A percentile compares a stretch with the other conserved stretches of the same genome.
Conservation (phyloP, 352 stramenopile species). For the Globisporangium yorkense region DNA sequence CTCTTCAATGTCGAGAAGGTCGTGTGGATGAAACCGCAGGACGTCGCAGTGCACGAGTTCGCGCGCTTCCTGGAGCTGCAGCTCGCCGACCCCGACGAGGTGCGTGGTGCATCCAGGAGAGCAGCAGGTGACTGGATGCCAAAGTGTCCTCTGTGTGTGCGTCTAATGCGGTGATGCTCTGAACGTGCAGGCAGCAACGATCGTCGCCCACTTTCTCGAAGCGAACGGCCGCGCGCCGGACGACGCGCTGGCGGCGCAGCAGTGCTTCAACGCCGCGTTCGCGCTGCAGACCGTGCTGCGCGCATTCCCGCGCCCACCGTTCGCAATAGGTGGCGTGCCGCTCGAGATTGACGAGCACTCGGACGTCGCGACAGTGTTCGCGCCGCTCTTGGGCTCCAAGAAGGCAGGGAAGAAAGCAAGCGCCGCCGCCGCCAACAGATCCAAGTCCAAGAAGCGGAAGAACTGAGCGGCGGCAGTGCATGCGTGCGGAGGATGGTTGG, state of each 20-base stretch:
- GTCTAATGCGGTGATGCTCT: neutral
- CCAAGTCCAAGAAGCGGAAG: slow-evolving; percentile 42
- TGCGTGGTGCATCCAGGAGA: slow-evolving; percentile 2
- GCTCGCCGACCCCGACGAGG: slow-evolving; percentile 44
- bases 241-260: slow-evolving; percentile 36
- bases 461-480: slow-evolving; percentile 8
- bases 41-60: slow-evolving; percentile 66
- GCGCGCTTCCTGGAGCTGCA: slow-evolving; percentile 70
- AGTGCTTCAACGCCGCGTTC: slow-evolving; percentile 77
- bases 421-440: slow-evolving; percentile 12
- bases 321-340: slow-evolving; percentile 39
- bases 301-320: slow-evolving; percentile 48
- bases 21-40: slow-evolving; percentile 55
- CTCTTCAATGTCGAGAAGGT: slow-evolving; percentile 57
- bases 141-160: no score
- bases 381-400: slow-evolving; percentile 29
- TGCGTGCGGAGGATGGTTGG: no score
- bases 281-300: slow-evolving; percentile 68
- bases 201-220: slow-evolving; percentile 52
- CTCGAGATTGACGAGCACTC: slow-evolving; percentile 41
- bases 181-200: slow-evolving; percentile 19
- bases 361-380: slow-evolving; percentile 36
- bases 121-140: no score
- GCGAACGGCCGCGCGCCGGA: slow-evolving; percentile 44
- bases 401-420: slow-evolving; percentile 8